These are phyloP conservation scores for Oenanthe javanica DNA, from an alignment of 140 eudicot genomes.

Conservation along the genomic window DNA sequence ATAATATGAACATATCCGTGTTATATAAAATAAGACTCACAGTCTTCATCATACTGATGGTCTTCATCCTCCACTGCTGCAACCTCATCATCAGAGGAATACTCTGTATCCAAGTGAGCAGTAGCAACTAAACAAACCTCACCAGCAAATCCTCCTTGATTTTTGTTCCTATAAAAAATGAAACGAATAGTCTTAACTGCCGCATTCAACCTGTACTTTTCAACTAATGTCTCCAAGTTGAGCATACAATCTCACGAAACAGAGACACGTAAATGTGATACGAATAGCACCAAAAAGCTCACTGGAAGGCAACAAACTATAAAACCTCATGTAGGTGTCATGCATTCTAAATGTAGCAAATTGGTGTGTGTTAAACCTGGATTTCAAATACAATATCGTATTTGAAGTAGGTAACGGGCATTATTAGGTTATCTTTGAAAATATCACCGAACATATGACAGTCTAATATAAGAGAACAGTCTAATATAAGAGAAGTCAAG, in stretches of 20 bases:
- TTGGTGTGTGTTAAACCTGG: neutral
- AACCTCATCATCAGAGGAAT: neutral
- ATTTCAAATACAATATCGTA: neutral
- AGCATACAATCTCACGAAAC: neutral
- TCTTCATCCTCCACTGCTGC: neutral
- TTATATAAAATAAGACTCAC: neutral
- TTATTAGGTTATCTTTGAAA: neutral
- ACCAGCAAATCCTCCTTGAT: neutral
- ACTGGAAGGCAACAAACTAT: neutral
- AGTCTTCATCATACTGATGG: conserved; percentile 4
- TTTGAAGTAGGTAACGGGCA: neutral
- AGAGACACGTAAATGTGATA: neutral
- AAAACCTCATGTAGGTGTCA: neutral
- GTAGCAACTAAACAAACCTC: neutral
- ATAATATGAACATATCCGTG: neutral
- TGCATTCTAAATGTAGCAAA: neutral
- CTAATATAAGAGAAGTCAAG: neutral
- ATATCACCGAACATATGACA: neutral
- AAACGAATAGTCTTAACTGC: neutral
- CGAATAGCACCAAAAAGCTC: neutral
- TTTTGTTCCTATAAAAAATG: neutral
- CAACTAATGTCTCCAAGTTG: neutral
- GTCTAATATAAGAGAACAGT: neutral
- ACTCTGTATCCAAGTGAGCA: neutral
- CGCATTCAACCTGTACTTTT: neutral